Percentiles rank a stretch among this genome's conserved stretches.
Conservation (phyloP, 192 early-diverging fungal genomes). For the Lobosporangium transversale region DNA sequence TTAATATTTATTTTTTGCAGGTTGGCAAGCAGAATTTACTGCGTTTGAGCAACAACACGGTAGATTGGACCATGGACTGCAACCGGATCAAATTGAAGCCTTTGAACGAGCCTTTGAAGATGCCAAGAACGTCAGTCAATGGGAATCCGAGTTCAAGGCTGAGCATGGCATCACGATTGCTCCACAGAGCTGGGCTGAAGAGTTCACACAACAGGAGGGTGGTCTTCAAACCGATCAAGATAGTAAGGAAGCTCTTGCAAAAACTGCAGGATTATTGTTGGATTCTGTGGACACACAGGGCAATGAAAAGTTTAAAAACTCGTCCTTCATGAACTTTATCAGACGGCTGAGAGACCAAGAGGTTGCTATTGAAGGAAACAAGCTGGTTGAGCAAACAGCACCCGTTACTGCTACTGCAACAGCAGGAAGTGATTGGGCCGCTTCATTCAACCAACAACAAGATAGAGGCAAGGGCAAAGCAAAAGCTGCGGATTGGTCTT, state of each 20-base stretch:
- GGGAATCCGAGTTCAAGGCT: conserved; percentile 71
- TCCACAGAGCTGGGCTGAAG: conserved; percentile 60
- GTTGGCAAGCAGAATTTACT: conserved; percentile 56
- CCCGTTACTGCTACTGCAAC: conserved; percentile 6
- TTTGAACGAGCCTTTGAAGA: conserved; percentile 79
- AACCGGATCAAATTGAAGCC: conserved; percentile 64
- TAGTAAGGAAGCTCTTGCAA: conserved; percentile 75
- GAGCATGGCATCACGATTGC: too few relatives aligned
- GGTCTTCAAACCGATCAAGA: conserved; percentile 40
- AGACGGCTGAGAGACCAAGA: conserved; percentile 88
- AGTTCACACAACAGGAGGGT: conserved; percentile 65
- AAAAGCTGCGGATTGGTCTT: conserved; percentile 34
- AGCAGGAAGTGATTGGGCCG: conserved; percentile 35
- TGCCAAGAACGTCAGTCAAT: conserved; percentile 63
- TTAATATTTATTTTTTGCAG: conserved; percentile 20
- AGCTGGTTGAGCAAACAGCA: conserved; percentile 74
- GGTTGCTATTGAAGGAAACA: conserved; percentile 88
- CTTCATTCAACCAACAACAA: conserved; percentile 44
- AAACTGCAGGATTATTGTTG: conserved; percentile 84
- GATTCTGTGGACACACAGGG: conserved; percentile 75
- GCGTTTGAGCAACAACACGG: conserved; percentile 74
- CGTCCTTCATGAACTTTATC: conserved; percentile 94
- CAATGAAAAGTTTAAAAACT: conserved; percentile 95
- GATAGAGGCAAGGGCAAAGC: conserved; percentile 41
- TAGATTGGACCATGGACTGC: conserved; percentile 45